A percentile compares a stretch with the other conserved stretches of the same genome.
phyloP scores from a whole-genome alignment of 2,329 filamentous ascomycete species.

The Bipolaris sorokiniana region DNA sequence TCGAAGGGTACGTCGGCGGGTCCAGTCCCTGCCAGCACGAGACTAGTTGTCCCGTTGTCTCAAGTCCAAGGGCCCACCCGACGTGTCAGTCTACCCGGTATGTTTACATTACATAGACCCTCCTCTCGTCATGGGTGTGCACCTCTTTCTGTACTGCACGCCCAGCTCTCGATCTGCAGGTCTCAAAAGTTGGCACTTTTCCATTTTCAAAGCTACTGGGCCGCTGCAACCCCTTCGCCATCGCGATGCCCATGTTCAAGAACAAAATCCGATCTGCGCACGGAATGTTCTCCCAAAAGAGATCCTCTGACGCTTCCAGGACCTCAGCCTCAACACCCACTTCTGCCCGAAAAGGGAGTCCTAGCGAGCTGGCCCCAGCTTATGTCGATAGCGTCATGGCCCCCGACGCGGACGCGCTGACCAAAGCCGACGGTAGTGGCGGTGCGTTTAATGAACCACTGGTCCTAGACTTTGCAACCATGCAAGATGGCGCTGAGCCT shows the following conservation, averaged over 20 bases:
- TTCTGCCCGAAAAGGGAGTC: slow-evolving; percentile 33
- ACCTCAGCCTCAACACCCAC: slow-evolving; percentile 30
- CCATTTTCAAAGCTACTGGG: neutral
- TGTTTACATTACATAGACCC: slow-evolving; percentile 27
- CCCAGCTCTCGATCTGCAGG: slow-evolving; percentile 7
- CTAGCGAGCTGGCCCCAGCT: slow-evolving; percentile 28
- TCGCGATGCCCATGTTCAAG: slow-evolving; percentile 37
- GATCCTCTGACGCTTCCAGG: slow-evolving; percentile 29
- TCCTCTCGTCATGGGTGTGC: slow-evolving; percentile 28
- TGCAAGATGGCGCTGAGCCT: slow-evolving; percentile 29
- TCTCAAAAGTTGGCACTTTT: slow-evolving; percentile 5
- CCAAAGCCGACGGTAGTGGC: slow-evolving; percentile 21
- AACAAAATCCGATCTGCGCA: slow-evolving; percentile 42
- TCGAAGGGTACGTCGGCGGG: slow-evolving; percentile 13
- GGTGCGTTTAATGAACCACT: slow-evolving; percentile 39
- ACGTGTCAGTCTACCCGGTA: slow-evolving; percentile 24
- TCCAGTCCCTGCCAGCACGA: slow-evolving; percentile 8
- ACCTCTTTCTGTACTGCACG: slow-evolving; percentile 10
- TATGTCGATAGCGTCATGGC: slow-evolving; percentile 40
- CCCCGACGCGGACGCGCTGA: slow-evolving; percentile 23
- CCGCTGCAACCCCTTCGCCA: neutral
- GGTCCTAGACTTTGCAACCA: slow-evolving; percentile 37
- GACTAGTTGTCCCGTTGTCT: slow-evolving; percentile 9
- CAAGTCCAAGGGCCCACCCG: slow-evolving; percentile 8
- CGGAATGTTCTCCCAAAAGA: slow-evolving; percentile 33